These are phyloP conservation scores for Lactifluus rugatus DNA, from an alignment of 768 basidiomycete species.

Conservation along the genomic window DNA sequence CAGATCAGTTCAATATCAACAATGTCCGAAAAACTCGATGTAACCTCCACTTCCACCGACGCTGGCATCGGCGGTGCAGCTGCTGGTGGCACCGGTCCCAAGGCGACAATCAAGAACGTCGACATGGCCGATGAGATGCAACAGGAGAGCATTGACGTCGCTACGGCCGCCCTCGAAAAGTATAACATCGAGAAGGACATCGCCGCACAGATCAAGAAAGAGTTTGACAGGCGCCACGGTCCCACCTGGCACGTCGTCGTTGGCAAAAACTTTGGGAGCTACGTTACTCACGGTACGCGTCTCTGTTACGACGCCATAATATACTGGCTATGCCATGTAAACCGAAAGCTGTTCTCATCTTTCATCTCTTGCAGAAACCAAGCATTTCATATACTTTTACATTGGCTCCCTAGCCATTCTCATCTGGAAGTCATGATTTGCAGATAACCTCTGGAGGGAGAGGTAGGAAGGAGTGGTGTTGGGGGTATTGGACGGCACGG, in stretches of 20 bases:
- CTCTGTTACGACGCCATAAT: background rate
- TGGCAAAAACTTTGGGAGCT: conserved; percentile 98
- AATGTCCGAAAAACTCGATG: conserved; percentile 43
- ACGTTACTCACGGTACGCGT: conserved; percentile 86
- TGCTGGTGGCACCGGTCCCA: conserved; percentile 38
- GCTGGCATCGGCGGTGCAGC: conserved; percentile 31
- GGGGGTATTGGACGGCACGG: background rate
- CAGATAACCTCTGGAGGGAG: background rate
- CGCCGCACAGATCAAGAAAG: conserved; percentile 96
- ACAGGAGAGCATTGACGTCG: conserved; percentile 85
- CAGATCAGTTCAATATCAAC: conserved; percentile 8
- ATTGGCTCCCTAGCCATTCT: conserved; percentile 87
- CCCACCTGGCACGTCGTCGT: conserved; percentile 99
- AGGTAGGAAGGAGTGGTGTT: background rate
- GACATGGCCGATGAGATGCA: conserved; percentile 98
- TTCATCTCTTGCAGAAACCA: conserved; percentile 58
- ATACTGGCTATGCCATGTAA: background rate
- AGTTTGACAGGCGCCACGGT: conserved; percentile 87
- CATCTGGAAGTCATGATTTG: conserved; percentile 76
- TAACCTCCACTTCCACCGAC: conserved; percentile 47
- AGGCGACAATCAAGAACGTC: conserved; percentile 92
- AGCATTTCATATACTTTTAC: conserved; percentile 99
- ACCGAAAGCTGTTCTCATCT: background rate
- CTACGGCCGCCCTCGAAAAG: conserved; percentile 76
- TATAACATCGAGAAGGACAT: conserved; percentile 97